These are phyloP conservation scores for Fraxinus paxiana DNA, from an alignment of 305 asterid genomes.

Conservation along the genomic window DNA sequence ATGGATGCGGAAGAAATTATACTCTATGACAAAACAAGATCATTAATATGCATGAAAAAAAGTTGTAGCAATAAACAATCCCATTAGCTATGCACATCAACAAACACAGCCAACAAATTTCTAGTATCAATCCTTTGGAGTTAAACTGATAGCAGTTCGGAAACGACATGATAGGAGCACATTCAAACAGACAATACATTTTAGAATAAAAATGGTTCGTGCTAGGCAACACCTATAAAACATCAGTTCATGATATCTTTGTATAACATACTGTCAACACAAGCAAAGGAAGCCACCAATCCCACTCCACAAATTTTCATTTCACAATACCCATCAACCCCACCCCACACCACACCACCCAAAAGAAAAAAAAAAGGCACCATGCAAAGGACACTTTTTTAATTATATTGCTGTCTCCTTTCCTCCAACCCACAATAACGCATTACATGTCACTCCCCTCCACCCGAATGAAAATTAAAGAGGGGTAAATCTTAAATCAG, in stretches of 20 bases:
- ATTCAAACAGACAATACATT: background rate
- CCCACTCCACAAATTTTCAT: background rate
- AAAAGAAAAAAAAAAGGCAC: background rate
- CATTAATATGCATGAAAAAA: background rate
- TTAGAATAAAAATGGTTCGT: background rate
- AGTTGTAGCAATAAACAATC: background rate
- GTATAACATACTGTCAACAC: background rate
- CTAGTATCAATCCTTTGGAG: background rate
- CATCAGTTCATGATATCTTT: background rate
- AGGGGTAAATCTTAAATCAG: background rate
- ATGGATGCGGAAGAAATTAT: background rate
- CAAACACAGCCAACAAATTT: background rate
- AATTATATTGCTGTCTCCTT: background rate
- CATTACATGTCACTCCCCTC: background rate
- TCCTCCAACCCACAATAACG: background rate
- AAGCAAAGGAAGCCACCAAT: background rate
- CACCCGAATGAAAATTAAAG: background rate
- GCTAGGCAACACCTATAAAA: background rate
- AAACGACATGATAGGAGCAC: background rate
- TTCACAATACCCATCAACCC: background rate
- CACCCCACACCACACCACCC: background rate
- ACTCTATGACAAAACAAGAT: background rate
- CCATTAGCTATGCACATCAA: background rate
- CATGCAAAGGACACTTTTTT: background rate
- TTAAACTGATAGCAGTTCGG: background rate